Percentiles rank a stretch among this genome's conserved stretches.
Evolutionary conservation across 2,329 filamentous ascomycete genomes (phyloP).

Genomic region (Aspergillus spinulosporus): DNA sequence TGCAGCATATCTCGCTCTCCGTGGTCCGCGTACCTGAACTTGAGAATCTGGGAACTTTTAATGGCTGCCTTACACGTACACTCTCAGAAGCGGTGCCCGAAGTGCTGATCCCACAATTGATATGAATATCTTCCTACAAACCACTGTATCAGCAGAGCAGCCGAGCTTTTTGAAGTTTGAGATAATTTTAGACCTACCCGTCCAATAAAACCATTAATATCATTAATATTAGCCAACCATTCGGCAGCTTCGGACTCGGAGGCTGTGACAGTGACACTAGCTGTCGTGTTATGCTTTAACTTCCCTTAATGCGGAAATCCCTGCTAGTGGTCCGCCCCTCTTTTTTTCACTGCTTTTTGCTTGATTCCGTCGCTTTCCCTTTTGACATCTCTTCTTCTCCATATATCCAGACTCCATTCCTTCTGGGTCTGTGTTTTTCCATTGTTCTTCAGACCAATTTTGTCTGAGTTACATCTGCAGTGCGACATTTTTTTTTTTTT

Average conservation of each 20-base stretch:
- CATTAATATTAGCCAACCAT: not conserved
- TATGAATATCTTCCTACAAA: too few relatives aligned
- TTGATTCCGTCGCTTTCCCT: conserved; percentile 2
- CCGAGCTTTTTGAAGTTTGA: too few relatives aligned
- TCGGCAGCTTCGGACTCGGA: not conserved
- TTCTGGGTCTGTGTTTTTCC: conserved; percentile 4
- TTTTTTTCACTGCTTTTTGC: conserved; percentile 1
- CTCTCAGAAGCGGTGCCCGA: too few relatives aligned
- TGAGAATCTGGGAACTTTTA: too few relatives aligned
- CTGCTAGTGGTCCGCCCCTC: conserved; percentile 16
- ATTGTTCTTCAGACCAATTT: conserved; percentile 8
- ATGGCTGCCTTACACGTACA: too few relatives aligned
- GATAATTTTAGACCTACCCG: not conserved
- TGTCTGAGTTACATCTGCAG: conserved; percentile 19
- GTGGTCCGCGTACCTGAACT: too few relatives aligned
- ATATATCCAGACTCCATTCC: conserved; percentile 8
- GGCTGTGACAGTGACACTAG: not conserved
- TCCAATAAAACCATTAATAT: not conserved
- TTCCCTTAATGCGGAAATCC: conserved; percentile 24
- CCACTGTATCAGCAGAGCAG: too few relatives aligned
- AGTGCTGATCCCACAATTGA: too few relatives aligned
- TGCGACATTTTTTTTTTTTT: not conserved
- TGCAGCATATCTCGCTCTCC: too few relatives aligned
- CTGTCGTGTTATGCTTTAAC: not conserved
- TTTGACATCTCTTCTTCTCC: not conserved